These are phyloP conservation scores for Xerocomus spinulosus DNA, from an alignment of 768 basidiomycete genomes.

Conservation along the genomic window DNA sequence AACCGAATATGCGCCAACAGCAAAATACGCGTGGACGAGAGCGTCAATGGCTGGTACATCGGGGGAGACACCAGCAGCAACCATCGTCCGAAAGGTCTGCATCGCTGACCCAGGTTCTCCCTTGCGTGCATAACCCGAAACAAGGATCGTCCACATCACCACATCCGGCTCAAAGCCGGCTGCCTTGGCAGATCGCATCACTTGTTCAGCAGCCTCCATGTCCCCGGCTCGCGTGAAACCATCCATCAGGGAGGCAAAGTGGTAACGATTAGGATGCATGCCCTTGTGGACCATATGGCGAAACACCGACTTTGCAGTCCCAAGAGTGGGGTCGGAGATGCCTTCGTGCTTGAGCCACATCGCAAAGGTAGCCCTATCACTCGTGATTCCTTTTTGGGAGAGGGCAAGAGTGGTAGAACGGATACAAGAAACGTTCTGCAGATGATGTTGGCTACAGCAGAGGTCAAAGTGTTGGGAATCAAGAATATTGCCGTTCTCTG, in stretches of 20 bases:
- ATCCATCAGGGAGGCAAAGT: constrained; percentile 72
- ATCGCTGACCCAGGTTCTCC: constrained; percentile 51
- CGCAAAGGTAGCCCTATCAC: constrained; percentile 54
- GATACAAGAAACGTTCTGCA: constrained; percentile 31
- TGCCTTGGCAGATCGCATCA: constrained; percentile 48
- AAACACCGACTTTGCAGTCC: constrained; percentile 51
- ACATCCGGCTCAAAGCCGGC: constrained; percentile 54
- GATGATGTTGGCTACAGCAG: constrained; percentile 37
- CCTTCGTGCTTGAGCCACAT: constrained; percentile 63
- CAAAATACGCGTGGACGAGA: constrained; percentile 62
- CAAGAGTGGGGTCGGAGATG: constrained; percentile 46
- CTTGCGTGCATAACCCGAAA: constrained; percentile 63
- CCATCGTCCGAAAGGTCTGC: constrained; percentile 57
- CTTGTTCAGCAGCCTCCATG: constrained; percentile 48
- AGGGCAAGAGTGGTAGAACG: constrained; percentile 46
- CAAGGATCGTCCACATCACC: constrained; percentile 74
- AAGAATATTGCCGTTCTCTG: constrained; percentile 11
- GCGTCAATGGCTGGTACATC: constrained; percentile 72
- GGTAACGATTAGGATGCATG: constrained; percentile 66
- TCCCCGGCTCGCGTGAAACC: constrained; percentile 63
- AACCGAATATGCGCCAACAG: constrained; percentile 44
- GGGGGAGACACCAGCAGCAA: constrained; percentile 55
- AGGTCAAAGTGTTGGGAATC: constrained; percentile 43
- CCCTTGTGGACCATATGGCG: constrained; percentile 60
- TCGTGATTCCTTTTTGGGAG: constrained; percentile 42